Base-by-base conservation (phyloP, 257 asterid species). In the Coffea eugenioides region DNA sequence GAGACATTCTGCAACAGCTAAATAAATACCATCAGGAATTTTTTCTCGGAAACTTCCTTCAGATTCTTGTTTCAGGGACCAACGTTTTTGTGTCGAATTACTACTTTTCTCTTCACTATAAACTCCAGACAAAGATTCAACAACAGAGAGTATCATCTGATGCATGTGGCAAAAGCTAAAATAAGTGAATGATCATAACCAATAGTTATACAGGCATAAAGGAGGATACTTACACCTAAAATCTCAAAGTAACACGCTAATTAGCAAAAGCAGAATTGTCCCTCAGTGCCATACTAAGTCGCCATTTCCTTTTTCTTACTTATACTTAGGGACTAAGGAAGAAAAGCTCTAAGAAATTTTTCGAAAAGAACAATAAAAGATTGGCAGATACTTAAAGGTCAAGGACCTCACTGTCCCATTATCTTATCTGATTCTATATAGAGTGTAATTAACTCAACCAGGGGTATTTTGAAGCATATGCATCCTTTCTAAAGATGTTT, bases 11-110 rank as follows among this genome's bases (percentile, higher is more conserved):
- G 82, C 69, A 69, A 73, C 79, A 76, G 81, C 16, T 57, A 74
- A 76, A 74, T 57, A 74, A 76, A 74, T 86, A 95, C 99, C 99
- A 88, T 95, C 98, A 82, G 96, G 90, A 87, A 93, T 83, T 85
- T 84, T 86, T 83, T 88, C 92, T 68, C 84, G 87, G 83, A 75
- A 71, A 78, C 87, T 82, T 83, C 81, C 92, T 82, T 75, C 94
- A 43, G 89, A 84, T 79, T 83, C 94, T 85, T 84, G 92, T 77
- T 69, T 77, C 79, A 83, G 74, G 78, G 90, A 82, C 89, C 68
- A 81, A 49, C 83, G 81, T 74, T 78, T 83, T 67, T 85, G 85
- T 75, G 84, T 84, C 81, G 54, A 82, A 77, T 75, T 73, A 73
- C 79, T 79, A 65, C 81, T 76, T 61, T 75, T 85, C 79, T 83